Base-by-base conservation (phyloP, 2,329 filamentous ascomycete genomes). In the Fusarium sp. region DNA sequence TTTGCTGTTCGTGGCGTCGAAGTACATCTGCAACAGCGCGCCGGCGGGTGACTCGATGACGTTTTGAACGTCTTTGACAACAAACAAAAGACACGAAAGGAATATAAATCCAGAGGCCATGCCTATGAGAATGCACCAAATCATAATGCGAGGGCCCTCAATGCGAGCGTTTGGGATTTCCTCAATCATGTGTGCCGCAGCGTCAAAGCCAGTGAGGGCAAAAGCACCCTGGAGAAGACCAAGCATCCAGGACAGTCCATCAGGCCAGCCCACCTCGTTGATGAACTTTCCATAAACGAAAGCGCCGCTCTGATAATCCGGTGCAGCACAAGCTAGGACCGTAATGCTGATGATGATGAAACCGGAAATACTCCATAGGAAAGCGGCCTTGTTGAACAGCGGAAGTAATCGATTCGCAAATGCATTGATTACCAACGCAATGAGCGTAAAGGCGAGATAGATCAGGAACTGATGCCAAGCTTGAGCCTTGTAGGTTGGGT, bases 401-500 rank as follows among this genome's bases (percentile, higher is more conserved):
- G 91, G 91, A 6, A 94, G 82, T 6, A 89, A 74, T 5, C 75
- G 70, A 2, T 76, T 79, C n/a, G 86, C 81, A 69, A 92, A 91
- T 3, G 88, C 86, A 68, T 93, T 93, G 77, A 92, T 81, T 49
- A 87, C 59, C 62, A 92, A 87, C 5, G 88, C 88, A 18, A 86
- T 78, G 24, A 89, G 61, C 8, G 88, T 90, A 75, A 89, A 90
- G 9, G 79, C 90, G 46, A 91, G 84, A 77, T 93, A 93, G 49
- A 93, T 90, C 29, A 93, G 81, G 77, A 93, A 93, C 69, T 92
- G 89, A 72, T 94, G 91, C 89, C 91, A 93, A 6, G 87, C 75
- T 74, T 90, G 78, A 3, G 86, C 64, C 24, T 83, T 81, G 74
- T 90, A 93, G 52, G 77, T 81, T 0, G 87, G 82, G 69, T 90